Base-by-base conservation (phyloP, 2,329 filamentous ascomycete species). In the Dactylellina parvicollis region DNA sequence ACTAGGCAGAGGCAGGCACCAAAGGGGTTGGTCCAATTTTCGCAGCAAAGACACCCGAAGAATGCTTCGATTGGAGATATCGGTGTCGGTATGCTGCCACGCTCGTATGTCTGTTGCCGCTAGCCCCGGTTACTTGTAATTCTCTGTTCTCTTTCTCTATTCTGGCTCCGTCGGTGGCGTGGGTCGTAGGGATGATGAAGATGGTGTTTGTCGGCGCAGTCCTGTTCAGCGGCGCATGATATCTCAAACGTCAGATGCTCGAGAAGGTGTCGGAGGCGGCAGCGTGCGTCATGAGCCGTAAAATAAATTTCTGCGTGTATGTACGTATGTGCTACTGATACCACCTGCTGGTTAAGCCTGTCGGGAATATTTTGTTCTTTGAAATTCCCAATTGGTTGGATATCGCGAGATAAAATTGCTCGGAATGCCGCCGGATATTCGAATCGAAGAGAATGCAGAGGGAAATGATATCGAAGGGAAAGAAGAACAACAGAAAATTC, bases 171-270 rank as follows among this genome's bases (percentile, higher is more conserved):
- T n/a, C n/a, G n/a, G n/a, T n/a, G n/a, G n/a, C n/a, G n/a, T n/a
- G n/a, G n/a, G n/a, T n/a, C n/a, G n/a, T n/a, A n/a, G n/a, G n/a
- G n/a, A n/a, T n/a, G n/a, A n/a, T n/a, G n/a, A 34, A 42, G n/a
- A n/a, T 42, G 38, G 8, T 42, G 38, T 16, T 28, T 20, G 30
- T 22, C 14, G 52, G 52, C 52, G 42, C 52, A 42, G 52, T 24
- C 24, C 24, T 16, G 5, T 42, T 14, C n/a, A 30, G n/a, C n/a
- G n/a, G 8, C 22, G 42, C 38, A 30, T n/a, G 30, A 32, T 59
- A 55, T 42, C 40, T 73, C 61, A 73, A 66, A 73, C 60, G 60
- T 61, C 30, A 61, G 55, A 46, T 66, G 69, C 60, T 47, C 54
- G 60, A 55, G 60, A 72, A 44, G n/a, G 67, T 59, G 66, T 64